Evolutionary conservation across 2,329 filamentous ascomycete genomes (phyloP).

Genomic region (Nakataea oryzae): DNA sequence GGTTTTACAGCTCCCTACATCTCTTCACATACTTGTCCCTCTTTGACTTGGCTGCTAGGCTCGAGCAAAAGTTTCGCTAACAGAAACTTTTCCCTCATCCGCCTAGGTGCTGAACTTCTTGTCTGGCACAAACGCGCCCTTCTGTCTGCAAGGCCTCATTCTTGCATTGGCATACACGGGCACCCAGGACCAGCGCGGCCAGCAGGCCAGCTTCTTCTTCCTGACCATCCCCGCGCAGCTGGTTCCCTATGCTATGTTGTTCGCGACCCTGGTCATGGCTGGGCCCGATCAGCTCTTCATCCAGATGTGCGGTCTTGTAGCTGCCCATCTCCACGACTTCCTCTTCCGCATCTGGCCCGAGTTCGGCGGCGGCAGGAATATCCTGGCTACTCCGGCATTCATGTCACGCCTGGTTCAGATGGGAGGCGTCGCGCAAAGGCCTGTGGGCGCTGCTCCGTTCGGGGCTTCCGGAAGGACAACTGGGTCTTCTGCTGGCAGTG

Average conservation of each 20-base stretch:
- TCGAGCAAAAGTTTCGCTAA: background rate
- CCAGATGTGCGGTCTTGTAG: constrained; percentile 69
- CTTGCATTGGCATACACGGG: constrained; percentile 77
- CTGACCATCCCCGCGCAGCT: constrained; percentile 74
- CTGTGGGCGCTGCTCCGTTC: constrained; percentile 48
- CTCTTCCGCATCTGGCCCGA: constrained; percentile 78
- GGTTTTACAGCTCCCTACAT: constrained; percentile 57
- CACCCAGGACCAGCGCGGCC: constrained; percentile 73
- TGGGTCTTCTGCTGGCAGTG: constrained; percentile 26
- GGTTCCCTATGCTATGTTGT: constrained; percentile 71
- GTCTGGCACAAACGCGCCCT: constrained; percentile 32
- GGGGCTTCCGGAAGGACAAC: constrained; percentile 27
- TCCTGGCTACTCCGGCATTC: constrained; percentile 63
- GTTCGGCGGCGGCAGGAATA: constrained; percentile 73
- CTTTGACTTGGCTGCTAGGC: background rate
- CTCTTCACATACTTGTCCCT: constrained; percentile 11
- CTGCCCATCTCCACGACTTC: constrained; percentile 87
- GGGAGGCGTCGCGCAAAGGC: constrained; percentile 31
- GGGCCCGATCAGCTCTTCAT: constrained; percentile 47
- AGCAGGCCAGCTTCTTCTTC: constrained; percentile 69
- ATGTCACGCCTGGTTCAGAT: constrained; percentile 56
- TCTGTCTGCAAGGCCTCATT: constrained; percentile 56
- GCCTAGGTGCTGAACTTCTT: constrained; percentile 39
- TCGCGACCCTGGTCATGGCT: constrained; percentile 58
- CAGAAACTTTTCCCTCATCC: constrained; percentile 5